Conservation (phyloP, 768 basidiomycete genomes). For the Epithele typhae region DNA sequence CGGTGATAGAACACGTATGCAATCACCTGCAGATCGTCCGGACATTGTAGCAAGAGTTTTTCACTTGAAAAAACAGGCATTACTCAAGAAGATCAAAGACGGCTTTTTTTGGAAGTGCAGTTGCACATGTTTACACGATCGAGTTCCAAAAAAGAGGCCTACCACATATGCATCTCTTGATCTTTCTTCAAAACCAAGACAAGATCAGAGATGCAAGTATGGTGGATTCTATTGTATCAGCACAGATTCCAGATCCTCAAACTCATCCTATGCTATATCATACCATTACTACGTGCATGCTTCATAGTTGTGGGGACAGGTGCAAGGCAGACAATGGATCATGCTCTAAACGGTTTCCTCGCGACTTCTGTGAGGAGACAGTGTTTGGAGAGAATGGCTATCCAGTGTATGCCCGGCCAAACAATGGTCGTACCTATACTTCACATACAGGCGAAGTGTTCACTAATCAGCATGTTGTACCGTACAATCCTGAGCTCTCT, state of each 20-base stretch:
- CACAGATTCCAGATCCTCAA: slow-evolving; percentile 39
- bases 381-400: slow-evolving; percentile 36
- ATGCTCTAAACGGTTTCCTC: slow-evolving; percentile 45
- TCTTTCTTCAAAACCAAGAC: slow-evolving; percentile 33
- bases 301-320: no score
- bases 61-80: slow-evolving; percentile 33
- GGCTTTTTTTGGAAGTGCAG: slow-evolving; percentile 38
- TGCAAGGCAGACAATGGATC: slow-evolving; percentile 33
- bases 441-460: slow-evolving; percentile 11
- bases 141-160: slow-evolving; percentile 58
- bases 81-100: slow-evolving; percentile 30
- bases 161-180: slow-evolving; percentile 48
- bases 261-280: slow-evolving; percentile 37
- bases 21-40: slow-evolving; percentile 39
- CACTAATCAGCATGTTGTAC: slow-evolving; percentile 38
- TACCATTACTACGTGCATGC: slow-evolving; percentile 37
- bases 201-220: slow-evolving; percentile 33
- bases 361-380: slow-evolving; percentile 32
- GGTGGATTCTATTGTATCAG: slow-evolving; percentile 38
- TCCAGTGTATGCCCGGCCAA: slow-evolving; percentile 30
- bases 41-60: slow-evolving; percentile 47
- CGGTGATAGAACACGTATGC: slow-evolving; percentile 21
- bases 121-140: slow-evolving; percentile 46
- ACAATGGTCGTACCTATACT: slow-evolving; percentile 29
- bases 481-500: slow-evolving; percentile 33